phyloP scores from a whole-genome alignment of 169 alveolate genomes.

The Eimeria tenella region DNA sequence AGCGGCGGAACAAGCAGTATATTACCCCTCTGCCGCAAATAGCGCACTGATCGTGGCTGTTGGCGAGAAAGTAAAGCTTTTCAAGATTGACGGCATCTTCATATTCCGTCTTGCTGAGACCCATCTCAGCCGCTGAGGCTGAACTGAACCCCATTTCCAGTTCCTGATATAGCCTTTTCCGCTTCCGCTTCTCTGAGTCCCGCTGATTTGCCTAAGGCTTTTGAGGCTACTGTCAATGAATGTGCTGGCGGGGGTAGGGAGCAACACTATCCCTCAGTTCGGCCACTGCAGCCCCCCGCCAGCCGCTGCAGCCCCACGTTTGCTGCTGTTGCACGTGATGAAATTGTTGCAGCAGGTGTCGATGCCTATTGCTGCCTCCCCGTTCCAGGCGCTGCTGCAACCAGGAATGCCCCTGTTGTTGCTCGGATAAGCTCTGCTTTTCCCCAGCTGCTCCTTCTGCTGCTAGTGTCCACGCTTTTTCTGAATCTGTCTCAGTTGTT shows the following conservation, averaged over 20 bases:
- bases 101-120: conserved; percentile 77
- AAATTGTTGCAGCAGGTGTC: background rate
- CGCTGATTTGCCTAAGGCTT: background rate
- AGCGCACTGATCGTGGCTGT: conserved; percentile 77
- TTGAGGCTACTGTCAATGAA: conserved; percentile 8
- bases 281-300: conserved; percentile 50
- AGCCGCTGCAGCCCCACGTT: conserved; percentile 32
- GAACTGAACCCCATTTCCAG: conserved; percentile 64
- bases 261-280: background rate
- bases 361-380: background rate
- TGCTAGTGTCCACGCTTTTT: no score
- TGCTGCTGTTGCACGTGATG: background rate
- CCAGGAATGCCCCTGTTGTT: background rate
- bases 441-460: no score
- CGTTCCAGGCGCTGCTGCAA: background rate
- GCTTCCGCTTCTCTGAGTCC: background rate
- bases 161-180: background rate
- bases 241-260: no score
- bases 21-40: conserved; percentile 77
- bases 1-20: background rate
- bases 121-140: conserved; percentile 77
- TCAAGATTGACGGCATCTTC: conserved; percentile 78
- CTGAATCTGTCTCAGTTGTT: background rate
- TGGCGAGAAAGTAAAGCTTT: conserved; percentile 75
- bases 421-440: background rate